Conservation (phyloP, 2,329 filamentous ascomycete genomes). For the Pseudopyricularia cyperi region DNA sequence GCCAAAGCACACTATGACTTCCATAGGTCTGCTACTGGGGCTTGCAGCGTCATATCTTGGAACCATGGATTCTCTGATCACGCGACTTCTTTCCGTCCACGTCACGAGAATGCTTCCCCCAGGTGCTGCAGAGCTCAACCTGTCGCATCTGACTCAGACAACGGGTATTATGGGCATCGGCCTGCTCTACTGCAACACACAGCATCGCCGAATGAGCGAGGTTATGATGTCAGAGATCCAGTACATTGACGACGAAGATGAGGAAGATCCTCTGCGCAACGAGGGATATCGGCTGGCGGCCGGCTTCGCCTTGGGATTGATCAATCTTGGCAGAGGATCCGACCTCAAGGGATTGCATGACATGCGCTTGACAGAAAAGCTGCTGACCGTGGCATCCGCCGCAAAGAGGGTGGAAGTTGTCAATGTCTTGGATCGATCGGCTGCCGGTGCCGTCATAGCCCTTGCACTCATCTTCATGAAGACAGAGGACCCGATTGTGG, state of each 20-base stretch:
- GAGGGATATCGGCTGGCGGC: conserved; percentile 95
- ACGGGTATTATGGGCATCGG: conserved; percentile 97
- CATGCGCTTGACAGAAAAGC: conserved; percentile 81
- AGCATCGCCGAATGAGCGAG: conserved; percentile 96
- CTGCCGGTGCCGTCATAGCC: conserved; percentile 84
- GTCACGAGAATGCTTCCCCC: conserved; percentile 88
- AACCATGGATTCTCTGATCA: conserved; percentile 94
- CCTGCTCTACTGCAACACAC: conserved; percentile 83
- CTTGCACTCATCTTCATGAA: conserved; percentile 94
- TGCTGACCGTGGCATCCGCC: conserved; percentile 73
- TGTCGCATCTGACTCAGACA: conserved; percentile 87
- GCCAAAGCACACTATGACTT: conserved; percentile 98
- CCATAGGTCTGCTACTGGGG: conserved; percentile 84
- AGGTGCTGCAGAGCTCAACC: conserved; percentile 84
- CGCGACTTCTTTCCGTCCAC: conserved; percentile 84
- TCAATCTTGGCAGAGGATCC: conserved; percentile 84
- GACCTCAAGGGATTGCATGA: conserved; percentile 83
- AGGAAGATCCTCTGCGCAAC: conserved; percentile 74
- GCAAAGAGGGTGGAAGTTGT: conserved; percentile 86
- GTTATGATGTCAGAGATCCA: conserved; percentile 98
- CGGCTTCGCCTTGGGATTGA: conserved; percentile 84
- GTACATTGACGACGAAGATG: conserved; percentile 66
- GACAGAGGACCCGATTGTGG: conserved; percentile 75
- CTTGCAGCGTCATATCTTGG: conserved; percentile 88
- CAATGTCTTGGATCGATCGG: conserved; percentile 84